Evolutionary conservation across 208 protist species (phyloP).

Genomic region (Endotrypanum monterogeii): DNA sequence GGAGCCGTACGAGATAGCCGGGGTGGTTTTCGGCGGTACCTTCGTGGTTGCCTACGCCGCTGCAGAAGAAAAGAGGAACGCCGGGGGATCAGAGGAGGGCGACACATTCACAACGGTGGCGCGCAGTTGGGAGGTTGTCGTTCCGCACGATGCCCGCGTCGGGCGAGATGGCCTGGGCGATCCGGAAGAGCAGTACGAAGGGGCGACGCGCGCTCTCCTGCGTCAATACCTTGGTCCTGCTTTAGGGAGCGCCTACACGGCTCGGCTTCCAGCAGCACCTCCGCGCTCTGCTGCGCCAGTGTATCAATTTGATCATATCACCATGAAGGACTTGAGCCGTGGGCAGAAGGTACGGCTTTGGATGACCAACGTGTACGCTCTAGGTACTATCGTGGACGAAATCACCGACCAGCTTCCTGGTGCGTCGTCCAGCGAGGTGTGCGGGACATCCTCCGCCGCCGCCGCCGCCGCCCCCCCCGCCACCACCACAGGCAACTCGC

Average conservation of each 20-base stretch:
- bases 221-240: constrained; percentile 57
- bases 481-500: not conserved
- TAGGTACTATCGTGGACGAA: constrained; percentile 52
- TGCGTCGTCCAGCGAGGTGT: not conserved
- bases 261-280: constrained; percentile 44
- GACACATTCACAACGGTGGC: not conserved
- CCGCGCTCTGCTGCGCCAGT: constrained; percentile 24
- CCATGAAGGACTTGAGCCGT: constrained; percentile 29
- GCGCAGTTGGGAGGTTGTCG: constrained; percentile 63
- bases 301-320: constrained; percentile 46
- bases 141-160: constrained; percentile 74
- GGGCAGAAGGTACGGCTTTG: constrained; percentile 86
- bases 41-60: constrained; percentile 61
- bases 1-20: constrained; percentile 32
- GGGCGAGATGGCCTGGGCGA: constrained; percentile 32
- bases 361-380: constrained; percentile 87
- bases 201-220: constrained; percentile 44
- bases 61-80: constrained; percentile 6
- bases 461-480: not conserved
- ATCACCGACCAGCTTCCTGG: constrained; percentile 5
- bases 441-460: not conserved
- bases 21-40: constrained; percentile 48
- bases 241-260: constrained; percentile 44
- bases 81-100: not conserved
- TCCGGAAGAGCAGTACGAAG: constrained; percentile 51